A percentile compares a stretch with the other conserved stretches of the same genome.
Conservation (phyloP, 1,284 basidiomycete species). For the Pterulicium gracile region DNA sequence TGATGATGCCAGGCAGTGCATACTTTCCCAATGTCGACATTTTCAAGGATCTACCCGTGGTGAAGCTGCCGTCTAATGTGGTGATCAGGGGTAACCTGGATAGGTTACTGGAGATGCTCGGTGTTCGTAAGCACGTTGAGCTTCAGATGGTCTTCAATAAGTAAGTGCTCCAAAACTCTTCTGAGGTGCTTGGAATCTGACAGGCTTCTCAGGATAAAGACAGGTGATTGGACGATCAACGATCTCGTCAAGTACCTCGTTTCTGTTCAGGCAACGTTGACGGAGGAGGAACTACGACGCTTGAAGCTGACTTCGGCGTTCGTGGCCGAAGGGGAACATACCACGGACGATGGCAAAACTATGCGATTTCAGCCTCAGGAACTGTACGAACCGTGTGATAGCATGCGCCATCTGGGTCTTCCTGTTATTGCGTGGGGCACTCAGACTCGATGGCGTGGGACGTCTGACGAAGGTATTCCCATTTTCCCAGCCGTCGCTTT, state of each 20-base stretch:
- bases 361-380: constrained; percentile 53
- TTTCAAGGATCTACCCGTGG: constrained; percentile 82
- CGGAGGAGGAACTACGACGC: constrained; percentile 57
- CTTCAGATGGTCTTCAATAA: constrained; percentile 80
- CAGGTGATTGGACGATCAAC: constrained; percentile 70
- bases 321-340: constrained; percentile 41
- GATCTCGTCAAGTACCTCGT: constrained; percentile 85
- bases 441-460: constrained; percentile 64
- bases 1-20: constrained; percentile 65
- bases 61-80: constrained; percentile 61
- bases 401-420: constrained; percentile 64
- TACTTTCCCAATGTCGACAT: constrained; percentile 87
- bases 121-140: constrained; percentile 88
- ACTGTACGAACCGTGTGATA: constrained; percentile 78
- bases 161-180: too few relatives aligned
- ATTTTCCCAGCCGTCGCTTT: not conserved
- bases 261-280: constrained; percentile 70
- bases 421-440: constrained; percentile 86
- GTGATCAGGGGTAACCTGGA: constrained; percentile 70
- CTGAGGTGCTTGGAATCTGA: too few relatives aligned
- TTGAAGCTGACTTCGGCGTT: constrained; percentile 80
- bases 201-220: constrained; percentile 85
- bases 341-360: constrained; percentile 21
- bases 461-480: constrained; percentile 73
- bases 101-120: constrained; percentile 67